A percentile compares a stretch with the other conserved stretches of the same genome.
phyloP scores from a whole-genome alignment of 202 grass and related monocot genomes.

The Hordeum pubiflorum region DNA sequence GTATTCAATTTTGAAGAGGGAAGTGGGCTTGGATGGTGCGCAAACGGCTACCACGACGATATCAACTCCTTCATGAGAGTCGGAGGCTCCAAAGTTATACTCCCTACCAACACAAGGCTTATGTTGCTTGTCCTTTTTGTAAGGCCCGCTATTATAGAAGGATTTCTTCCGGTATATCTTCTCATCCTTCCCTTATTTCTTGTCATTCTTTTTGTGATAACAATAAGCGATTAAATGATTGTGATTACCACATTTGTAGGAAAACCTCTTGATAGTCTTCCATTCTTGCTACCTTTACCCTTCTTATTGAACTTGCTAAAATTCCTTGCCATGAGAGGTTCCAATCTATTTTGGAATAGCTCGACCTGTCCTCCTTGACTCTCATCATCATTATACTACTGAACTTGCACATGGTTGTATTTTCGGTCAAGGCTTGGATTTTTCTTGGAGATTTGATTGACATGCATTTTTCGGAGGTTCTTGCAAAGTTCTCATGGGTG shows the following conservation, averaged over 20 bases:
- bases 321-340: too few relatives aligned
- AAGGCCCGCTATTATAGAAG: neutral
- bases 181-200: neutral
- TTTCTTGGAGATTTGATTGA: too few relatives aligned
- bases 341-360: too few relatives aligned
- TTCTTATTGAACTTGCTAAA: too few relatives aligned
- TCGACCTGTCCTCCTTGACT: too few relatives aligned
- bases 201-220: neutral
- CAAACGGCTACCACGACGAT: neutral
- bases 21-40: neutral
- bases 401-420: too few relatives aligned
- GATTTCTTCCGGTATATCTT: neutral
- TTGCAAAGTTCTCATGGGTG: too few relatives aligned
- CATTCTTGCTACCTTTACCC: too few relatives aligned
- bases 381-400: too few relatives aligned
- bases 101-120: neutral
- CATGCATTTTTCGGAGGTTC: too few relatives aligned
- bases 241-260: neutral
- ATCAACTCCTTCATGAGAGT: neutral
- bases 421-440: too few relatives aligned
- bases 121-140: neutral
- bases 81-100: neutral
- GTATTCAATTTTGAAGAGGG: neutral
- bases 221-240: neutral
- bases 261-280: neutral